Percentiles rank a stretch among this genome's conserved stretches.
Evolutionary conservation across 2,329 filamentous ascomycete species (phyloP).

Genomic region (Aschersonia sp.): DNA sequence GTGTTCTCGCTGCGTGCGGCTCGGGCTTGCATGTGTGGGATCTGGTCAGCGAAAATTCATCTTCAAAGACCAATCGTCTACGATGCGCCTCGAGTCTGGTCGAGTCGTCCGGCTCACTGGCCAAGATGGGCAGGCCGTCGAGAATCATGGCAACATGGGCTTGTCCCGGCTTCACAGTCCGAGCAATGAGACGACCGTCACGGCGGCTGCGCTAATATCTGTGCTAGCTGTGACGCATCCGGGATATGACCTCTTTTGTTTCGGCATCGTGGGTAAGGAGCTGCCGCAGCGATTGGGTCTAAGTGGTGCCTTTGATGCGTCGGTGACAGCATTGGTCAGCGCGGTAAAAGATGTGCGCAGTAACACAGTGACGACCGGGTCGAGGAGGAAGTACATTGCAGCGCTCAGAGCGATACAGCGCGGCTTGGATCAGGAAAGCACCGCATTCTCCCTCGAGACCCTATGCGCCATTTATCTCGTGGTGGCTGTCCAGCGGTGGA

Average conservation of each 20-base stretch:
- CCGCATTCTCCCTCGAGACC: conserved; percentile 15
- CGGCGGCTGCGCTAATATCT: conserved; percentile 9
- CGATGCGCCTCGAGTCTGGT: neutral
- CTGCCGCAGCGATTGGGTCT: conserved; percentile 28
- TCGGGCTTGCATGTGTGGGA: neutral
- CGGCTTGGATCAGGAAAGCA: conserved; percentile 12
- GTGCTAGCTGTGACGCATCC: conserved; percentile 24
- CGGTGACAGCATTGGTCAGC: conserved; percentile 14
- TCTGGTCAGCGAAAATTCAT: neutral
- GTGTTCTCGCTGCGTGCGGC: conserved; percentile 1
- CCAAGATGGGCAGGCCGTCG: too few species aligned
- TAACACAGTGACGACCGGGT: conserved; percentile 6
- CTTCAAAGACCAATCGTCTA: neutral
- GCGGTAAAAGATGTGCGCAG: conserved; percentile 10
- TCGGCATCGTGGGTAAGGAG: conserved; percentile 28
- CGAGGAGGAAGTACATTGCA: conserved; percentile 14
- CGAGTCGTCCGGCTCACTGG: neutral
- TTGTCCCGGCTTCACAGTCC: neutral
- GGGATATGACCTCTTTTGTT: conserved; percentile 31
- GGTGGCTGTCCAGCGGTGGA: conserved; percentile 21
- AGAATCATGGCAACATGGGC: neutral
- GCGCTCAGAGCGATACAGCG: conserved; percentile 14
- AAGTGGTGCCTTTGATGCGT: conserved; percentile 29
- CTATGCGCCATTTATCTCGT: conserved; percentile 22
- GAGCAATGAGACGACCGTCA: neutral